phyloP scores from a whole-genome alignment of 768 basidiomycete genomes.

The Hygrocybe coccinea region DNA sequence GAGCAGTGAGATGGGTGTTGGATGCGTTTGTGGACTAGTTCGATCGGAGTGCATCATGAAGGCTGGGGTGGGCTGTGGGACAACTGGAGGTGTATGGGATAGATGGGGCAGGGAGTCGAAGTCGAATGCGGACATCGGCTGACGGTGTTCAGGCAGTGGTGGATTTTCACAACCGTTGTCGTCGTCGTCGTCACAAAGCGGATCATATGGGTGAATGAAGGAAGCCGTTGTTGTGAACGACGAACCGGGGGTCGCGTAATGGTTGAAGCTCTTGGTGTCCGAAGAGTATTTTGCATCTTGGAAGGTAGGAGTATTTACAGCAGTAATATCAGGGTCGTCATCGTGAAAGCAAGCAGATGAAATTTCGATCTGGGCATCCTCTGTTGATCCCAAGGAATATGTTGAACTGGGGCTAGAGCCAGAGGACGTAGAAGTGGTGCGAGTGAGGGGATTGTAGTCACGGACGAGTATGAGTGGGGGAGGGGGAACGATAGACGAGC shows the following conservation, averaged over 20 bases:
- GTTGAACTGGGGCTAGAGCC: conserved; percentile 12
- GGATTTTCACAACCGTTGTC: conserved; percentile 28
- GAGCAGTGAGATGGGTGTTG: not conserved
- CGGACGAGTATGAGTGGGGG: conserved; percentile 27
- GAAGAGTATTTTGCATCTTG: conserved; percentile 9
- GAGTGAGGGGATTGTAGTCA: conserved; percentile 17
- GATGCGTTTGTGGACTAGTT: not conserved
- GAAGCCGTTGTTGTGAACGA: conserved; percentile 39
- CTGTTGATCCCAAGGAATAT: conserved; percentile 24
- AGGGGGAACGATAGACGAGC: conserved; percentile 23
- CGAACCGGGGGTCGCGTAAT: conserved; percentile 11
- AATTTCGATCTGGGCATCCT: conserved; percentile 22
- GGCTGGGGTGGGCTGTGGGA: conserved; percentile 1
- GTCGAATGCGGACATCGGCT: conserved; percentile 42
- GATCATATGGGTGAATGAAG: conserved; percentile 48
- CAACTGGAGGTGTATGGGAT: conserved; percentile 5
- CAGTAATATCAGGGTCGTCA: conserved; percentile 12
- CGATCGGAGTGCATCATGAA: not conserved
- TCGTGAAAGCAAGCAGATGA: conserved; percentile 24
- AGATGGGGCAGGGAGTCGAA: conserved; percentile 47
- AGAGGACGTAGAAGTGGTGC: conserved; percentile 17
- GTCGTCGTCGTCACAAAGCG: conserved; percentile 18
- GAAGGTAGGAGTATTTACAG: conserved; percentile 23
- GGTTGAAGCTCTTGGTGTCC: conserved; percentile 14
- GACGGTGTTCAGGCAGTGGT: conserved; percentile 34